phyloP scores from a whole-genome alignment of 176 grass and related monocot genomes.

The Thalia dealbata region DNA sequence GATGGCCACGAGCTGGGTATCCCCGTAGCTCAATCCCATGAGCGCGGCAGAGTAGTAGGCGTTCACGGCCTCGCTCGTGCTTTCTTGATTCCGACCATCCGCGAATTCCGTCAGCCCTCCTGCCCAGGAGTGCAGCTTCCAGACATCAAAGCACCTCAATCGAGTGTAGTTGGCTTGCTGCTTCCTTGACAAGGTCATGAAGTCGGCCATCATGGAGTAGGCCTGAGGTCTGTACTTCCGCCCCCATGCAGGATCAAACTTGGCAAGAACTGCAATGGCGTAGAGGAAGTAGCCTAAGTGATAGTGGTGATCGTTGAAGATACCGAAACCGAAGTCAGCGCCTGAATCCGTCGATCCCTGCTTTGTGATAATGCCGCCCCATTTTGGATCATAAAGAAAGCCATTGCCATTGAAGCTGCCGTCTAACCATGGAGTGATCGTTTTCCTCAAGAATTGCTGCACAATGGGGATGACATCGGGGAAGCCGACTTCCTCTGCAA shows the following conservation, averaged over 20 bases:
- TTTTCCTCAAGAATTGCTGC: constrained; percentile 38
- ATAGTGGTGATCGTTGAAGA: constrained; percentile 97
- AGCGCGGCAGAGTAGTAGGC: constrained; percentile 73
- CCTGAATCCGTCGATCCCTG: constrained; percentile 47
- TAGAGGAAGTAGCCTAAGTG: constrained; percentile 96
- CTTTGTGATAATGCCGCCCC: constrained; percentile 70
- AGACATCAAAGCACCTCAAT: constrained; percentile 67
- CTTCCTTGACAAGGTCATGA: constrained; percentile 74
- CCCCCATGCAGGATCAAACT: constrained; percentile 77
- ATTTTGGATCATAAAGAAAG: constrained; percentile 68
- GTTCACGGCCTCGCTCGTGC: constrained; percentile 83
- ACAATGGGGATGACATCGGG: constrained; percentile 50
- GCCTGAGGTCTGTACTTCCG: constrained; percentile 72
- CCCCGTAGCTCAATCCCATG: constrained; percentile 71
- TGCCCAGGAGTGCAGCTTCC: constrained; percentile 94
- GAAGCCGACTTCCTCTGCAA: constrained; percentile 73
- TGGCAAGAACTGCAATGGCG: constrained; percentile 76
- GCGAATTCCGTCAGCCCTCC: constrained; percentile 76
- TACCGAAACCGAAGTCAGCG: constrained; percentile 80
- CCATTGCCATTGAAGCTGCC: constrained; percentile 66
- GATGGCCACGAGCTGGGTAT: constrained; percentile 44
- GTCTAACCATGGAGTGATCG: constrained; percentile 75
- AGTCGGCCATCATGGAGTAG: constrained; percentile 68
- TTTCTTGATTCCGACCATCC: constrained; percentile 91
- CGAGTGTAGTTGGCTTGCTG: constrained; percentile 37